Evolutionary conservation across 345 rosid species (phyloP), one percentile per base, ranked within the genome.

Genomic region (Hypericum androsaemum): DNA sequence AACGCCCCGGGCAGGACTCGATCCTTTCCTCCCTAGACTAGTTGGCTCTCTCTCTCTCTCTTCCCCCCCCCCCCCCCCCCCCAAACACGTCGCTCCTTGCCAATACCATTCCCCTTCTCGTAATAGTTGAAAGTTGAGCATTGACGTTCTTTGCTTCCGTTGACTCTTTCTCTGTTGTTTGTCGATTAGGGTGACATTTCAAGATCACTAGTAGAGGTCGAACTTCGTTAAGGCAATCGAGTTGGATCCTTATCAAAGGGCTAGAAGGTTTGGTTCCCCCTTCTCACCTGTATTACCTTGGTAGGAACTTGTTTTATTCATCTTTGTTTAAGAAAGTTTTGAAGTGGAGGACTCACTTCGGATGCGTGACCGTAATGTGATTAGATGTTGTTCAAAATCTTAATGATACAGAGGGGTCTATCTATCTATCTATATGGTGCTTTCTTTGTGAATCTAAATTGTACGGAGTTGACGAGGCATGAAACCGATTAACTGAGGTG

Each of bases 401-500:
- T 40, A 82, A 86, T 70, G 96, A 89, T 49, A 86, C 97, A 0
- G 97, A 84, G 75, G 97, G 86, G 60, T n/a, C n/a, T n/a, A n/a
- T n/a, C n/a, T n/a, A n/a, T n/a, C n/a, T n/a, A n/a, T 84, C 97
- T 0, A 84, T 89, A 55, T 86, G 96, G 97, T 82, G 96, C 64
- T 84, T 70, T 73, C 89, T 89, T 8, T 89, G 96, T 45, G 92
- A 86, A 65, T 94, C 94, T 47, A 71, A 66, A 50, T 58, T 84
- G 5, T 78, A 63, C 37, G 94, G 94, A 64, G 71, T 70, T 54
- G 82, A 74, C 39, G 80, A 58, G 43, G 94, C 94, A 10, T 74
- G 96, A 63, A 63, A 62, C 47, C 71, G 63, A 56, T 80, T 84
- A 71, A 88, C 84, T 0, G 79, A 82, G 83, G 97, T 77, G 58